Conservation (phyloP, 1,284 basidiomycete genomes). For the Tremellales sp. region DNA sequence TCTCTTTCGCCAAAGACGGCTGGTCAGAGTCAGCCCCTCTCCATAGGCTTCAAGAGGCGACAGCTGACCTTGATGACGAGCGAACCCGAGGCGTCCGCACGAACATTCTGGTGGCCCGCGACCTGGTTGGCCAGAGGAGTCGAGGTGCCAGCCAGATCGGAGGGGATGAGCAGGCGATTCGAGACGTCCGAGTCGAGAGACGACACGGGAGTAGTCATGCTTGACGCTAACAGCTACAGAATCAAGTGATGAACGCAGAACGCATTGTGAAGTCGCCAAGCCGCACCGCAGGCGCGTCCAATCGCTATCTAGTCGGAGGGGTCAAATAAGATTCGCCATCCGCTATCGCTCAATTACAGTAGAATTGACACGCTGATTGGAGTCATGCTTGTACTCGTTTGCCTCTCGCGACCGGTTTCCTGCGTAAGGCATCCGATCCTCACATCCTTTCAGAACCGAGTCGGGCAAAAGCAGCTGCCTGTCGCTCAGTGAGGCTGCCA, state of each 20-base stretch:
- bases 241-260: neutral
- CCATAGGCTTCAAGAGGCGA: neutral
- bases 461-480: too few species aligned
- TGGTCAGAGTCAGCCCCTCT: slow-evolving; percentile 7
- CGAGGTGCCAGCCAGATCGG: slow-evolving; percentile 1
- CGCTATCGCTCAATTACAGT: too few species aligned
- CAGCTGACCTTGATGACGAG: slow-evolving; percentile 68
- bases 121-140: slow-evolving; percentile 63
- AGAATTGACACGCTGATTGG: too few species aligned
- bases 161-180: slow-evolving; percentile 1
- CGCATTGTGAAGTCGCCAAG: too few species aligned
- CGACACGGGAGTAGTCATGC: neutral
- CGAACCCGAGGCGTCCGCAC: slow-evolving; percentile 67
- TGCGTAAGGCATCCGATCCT: too few species aligned
- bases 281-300: too few species aligned
- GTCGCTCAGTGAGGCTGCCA: too few species aligned
- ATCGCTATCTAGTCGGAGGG: too few species aligned
- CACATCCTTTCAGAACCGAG: too few species aligned
- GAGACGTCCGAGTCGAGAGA: neutral
- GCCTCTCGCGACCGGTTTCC: too few species aligned
- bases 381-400: too few species aligned
- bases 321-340: too few species aligned
- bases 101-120: slow-evolving; percentile 78
- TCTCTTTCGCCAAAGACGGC: slow-evolving; percentile 66
- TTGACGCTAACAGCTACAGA: neutral